phyloP scores from a whole-genome alignment of 176 grass and related monocot species.

The Tillandsia leiboldiana region DNA sequence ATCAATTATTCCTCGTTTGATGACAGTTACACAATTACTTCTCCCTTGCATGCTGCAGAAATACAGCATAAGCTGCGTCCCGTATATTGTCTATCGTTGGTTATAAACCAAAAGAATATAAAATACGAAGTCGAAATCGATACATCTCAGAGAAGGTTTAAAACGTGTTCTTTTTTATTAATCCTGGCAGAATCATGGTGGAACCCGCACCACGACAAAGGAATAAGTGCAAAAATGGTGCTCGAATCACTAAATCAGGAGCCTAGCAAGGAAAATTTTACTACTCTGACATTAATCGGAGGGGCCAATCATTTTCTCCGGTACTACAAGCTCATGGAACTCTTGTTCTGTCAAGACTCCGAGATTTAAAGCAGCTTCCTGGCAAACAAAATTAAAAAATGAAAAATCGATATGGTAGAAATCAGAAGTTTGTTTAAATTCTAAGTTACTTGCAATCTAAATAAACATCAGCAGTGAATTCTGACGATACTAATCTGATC shows the following conservation, averaged over 20 bases:
- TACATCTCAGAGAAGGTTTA: neutral
- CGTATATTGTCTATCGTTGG: no score
- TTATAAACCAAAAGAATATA: no score
- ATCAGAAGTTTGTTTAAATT: neutral
- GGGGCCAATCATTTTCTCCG: constrained; percentile 90
- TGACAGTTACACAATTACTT: no score
- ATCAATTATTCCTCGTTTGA: no score
- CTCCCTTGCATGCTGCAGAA: no score
- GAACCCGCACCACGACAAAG: neutral
- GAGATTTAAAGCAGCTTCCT: constrained; percentile 67
- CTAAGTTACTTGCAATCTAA: no score
- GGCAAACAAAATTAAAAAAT: constrained; percentile 19
- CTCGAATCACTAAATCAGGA: constrained; percentile 7
- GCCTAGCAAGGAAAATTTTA: neutral
- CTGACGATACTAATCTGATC: no score
- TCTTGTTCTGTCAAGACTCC: constrained; percentile 65
- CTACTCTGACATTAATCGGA: constrained; percentile 24
- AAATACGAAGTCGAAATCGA: no score
- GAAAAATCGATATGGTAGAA: neutral
- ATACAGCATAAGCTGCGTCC: no score
- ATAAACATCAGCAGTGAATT: no score
- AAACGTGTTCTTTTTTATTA: no score
- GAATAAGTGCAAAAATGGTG: constrained; percentile 6
- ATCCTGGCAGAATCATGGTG: no score
- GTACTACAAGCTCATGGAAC: constrained; percentile 71